phyloP scores from a whole-genome alignment of 2,329 filamentous ascomycete species.

The Helminthosporium solani region DNA sequence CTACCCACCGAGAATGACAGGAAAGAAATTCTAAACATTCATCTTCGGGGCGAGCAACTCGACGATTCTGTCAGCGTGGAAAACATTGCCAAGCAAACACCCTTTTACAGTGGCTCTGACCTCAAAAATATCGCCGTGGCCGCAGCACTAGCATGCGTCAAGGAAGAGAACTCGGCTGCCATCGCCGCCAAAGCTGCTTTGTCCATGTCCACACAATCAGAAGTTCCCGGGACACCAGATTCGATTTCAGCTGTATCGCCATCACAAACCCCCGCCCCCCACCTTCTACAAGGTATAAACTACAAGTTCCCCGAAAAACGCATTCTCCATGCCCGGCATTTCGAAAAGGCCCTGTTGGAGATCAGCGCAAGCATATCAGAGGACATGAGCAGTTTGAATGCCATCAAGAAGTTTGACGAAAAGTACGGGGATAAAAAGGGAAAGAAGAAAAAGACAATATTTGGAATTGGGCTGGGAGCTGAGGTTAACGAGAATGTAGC shows the following conservation, averaged over 20 bases:
- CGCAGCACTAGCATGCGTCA: constrained; percentile 75
- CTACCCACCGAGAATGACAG: constrained; percentile 67
- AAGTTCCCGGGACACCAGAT: not conserved
- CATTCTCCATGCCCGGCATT: constrained; percentile 68
- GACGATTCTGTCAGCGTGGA: constrained; percentile 62
- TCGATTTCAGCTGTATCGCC: constrained; percentile 1
- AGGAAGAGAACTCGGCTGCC: constrained; percentile 62
- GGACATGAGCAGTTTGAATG: constrained; percentile 82
- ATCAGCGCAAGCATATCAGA: constrained; percentile 91
- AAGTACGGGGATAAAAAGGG: constrained; percentile 82
- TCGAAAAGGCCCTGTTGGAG: constrained; percentile 80
- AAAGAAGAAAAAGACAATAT: constrained; percentile 60
- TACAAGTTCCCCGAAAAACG: constrained; percentile 70
- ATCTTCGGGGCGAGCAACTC: constrained; percentile 67
- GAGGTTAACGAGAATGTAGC: constrained; percentile 32
- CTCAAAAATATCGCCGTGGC: constrained; percentile 81
- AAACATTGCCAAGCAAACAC: constrained; percentile 65
- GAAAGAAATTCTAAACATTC: constrained; percentile 67
- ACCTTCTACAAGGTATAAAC: constrained; percentile 30
- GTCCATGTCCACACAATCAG: not conserved
- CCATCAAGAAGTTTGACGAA: constrained; percentile 93
- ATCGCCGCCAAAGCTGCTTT: constrained; percentile 21
- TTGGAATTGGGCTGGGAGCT: constrained; percentile 50
- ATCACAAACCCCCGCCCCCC: constrained; percentile 9
- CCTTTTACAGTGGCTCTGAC: constrained; percentile 79